A percentile compares a stretch with the other conserved stretches of the same genome.
Evolutionary conservation across 495 filamentous ascomycete genomes (phyloP).

Genomic region (Penicillium pancosmium): DNA sequence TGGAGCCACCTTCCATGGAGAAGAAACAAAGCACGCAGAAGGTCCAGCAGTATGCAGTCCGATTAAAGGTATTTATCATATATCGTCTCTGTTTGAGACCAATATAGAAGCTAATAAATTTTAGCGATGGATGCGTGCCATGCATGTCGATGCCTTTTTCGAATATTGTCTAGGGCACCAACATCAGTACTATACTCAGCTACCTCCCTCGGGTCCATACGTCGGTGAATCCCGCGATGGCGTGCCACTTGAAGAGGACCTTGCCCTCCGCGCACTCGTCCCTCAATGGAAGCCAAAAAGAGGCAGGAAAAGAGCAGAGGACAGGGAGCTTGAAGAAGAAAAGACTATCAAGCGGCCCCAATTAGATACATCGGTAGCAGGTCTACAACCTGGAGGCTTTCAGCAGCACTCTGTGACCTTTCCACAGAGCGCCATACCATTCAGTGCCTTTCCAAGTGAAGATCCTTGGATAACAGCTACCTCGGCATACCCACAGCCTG

Average conservation of each 20-base stretch:
- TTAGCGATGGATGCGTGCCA: slow-evolving; percentile 96
- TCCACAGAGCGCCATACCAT: slow-evolving; percentile 63
- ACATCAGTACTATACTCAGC: slow-evolving; percentile 82
- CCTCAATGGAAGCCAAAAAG: slow-evolving; percentile 90
- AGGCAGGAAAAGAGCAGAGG: slow-evolving; percentile 81
- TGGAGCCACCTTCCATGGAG: slow-evolving; percentile 80
- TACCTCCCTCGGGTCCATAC: slow-evolving; percentile 64
- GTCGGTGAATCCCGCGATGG: slow-evolving; percentile 77
- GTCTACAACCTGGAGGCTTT: slow-evolving; percentile 57
- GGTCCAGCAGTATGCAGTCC: slow-evolving; percentile 95
- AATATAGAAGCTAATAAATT: slow-evolving; percentile 12
- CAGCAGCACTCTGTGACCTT: slow-evolving; percentile 51
- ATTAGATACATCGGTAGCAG: slow-evolving; percentile 65
- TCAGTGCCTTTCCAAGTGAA: slow-evolving; percentile 61
- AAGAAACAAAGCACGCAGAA: slow-evolving; percentile 96
- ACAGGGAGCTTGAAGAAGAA: slow-evolving; percentile 61
- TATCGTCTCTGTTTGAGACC: slow-evolving; percentile 14
- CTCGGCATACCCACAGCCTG: slow-evolving; percentile 35
- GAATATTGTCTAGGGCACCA: slow-evolving; percentile 82
- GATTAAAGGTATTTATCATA: slow-evolving; percentile 69
- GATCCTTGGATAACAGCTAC: slow-evolving; percentile 61
- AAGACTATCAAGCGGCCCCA: slow-evolving; percentile 66
- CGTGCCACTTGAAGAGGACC: slow-evolving; percentile 87
- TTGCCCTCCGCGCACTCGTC: slow-evolving; percentile 84
- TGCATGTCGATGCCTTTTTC: slow-evolving; percentile 97